These are phyloP conservation scores for Bremia lactucae DNA, from an alignment of 352 stramenopile species.

Conservation along the genomic window DNA sequence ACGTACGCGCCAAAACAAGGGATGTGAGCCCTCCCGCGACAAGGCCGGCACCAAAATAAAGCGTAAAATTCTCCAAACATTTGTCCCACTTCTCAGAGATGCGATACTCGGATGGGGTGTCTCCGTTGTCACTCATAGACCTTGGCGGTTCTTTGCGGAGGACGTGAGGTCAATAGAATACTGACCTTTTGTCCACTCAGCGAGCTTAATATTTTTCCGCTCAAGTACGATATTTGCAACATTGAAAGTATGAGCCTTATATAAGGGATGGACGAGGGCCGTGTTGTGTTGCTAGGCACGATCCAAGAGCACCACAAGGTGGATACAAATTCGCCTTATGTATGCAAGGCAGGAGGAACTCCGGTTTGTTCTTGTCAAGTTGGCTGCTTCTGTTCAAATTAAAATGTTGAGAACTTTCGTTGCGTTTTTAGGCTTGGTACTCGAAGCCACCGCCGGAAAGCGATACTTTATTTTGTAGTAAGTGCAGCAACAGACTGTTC, in stretches of 20 bases:
- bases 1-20: constrained; percentile 74
- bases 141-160: constrained; percentile 5
- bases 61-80: constrained; percentile 82
- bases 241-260: too few species aligned
- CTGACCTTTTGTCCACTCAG: constrained; percentile 13
- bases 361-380: constrained; percentile 39
- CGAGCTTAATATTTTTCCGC: background rate
- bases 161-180: constrained; percentile 23
- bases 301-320: constrained; percentile 58
- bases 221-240: constrained; percentile 12
- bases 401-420: background rate
- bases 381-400: too few species aligned
- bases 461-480: constrained; percentile 34
- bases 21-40: constrained; percentile 75
- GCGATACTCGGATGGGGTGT: constrained; percentile 80
- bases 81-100: constrained; percentile 89
- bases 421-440: constrained; percentile 52
- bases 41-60: constrained; percentile 75
- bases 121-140: constrained; percentile 40
- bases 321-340: constrained; percentile 50
- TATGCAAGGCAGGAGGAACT: constrained; percentile 71
- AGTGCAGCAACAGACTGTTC: constrained; percentile 49
- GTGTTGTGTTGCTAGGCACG: constrained; percentile 53
- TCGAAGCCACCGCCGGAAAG: constrained; percentile 28
- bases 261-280: constrained; percentile 40